Evolutionary conservation across 352 stramenopile species (phyloP), one percentile per base, ranked within the genome.

Genomic region (Phytophthora sp.): DNA sequence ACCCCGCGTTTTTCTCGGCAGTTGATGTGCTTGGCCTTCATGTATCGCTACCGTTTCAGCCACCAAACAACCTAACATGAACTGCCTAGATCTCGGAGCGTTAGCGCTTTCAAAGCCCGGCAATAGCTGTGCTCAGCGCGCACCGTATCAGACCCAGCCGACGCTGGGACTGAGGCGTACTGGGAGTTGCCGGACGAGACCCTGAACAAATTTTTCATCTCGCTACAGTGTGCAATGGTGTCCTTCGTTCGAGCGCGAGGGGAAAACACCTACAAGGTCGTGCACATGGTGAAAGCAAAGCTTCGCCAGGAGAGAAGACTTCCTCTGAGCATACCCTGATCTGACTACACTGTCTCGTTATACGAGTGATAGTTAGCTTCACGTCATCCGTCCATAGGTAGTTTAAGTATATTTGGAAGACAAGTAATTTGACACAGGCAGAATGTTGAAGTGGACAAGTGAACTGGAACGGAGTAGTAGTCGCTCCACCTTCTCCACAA

Each of bases 291-390:
- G 21, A 64, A 64, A 30, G 55, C 42, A 21, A 56, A 52, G 16
- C 57, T 64, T 27, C 18, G 8, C 0, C 45, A 33, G 57, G 45
- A 64, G 57, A 45, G 27, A 52, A 36, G 45, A 57, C 57, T 64
- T 44, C 46, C 45, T 35, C n/a, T 50, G 35, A 52, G 12, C 13
- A 56, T 53, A 35, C 12, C 18, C 4, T 51, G 45, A 18, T 57
- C 46, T 49, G 31, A 49, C n/a, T 11, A 41, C 27, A 41, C 46
- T 6, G 30, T 54, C n/a, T 54, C 29, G 46, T 54, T 29, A 27
- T 54, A 9, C 29, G n/a, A 20, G 12, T 8, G 18, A 27, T 54
- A 21, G 15, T 3, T 54, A 41, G n/a, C 8, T 7, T 20, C 27
- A 54, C n/a, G 15, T 4, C 29, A 54, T 30, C 7, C 18, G 1